phyloP scores from a whole-genome alignment of 1,284 basidiomycete genomes.

The Papiliotrema nemorosa region DNA sequence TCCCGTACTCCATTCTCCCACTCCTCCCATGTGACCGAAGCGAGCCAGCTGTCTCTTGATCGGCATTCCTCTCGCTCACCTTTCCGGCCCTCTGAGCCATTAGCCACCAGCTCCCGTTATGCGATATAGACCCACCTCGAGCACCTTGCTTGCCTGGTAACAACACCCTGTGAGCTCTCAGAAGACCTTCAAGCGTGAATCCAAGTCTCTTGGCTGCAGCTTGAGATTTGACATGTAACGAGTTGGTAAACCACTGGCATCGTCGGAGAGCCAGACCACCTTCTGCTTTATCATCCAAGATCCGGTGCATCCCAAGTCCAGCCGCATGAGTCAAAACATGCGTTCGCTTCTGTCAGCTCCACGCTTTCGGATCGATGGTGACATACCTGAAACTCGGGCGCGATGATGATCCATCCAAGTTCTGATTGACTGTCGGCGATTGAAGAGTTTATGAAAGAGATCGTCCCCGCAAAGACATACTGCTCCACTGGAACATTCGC shows the following conservation, averaged over 20 bases:
- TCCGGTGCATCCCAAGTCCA: conserved; percentile 38
- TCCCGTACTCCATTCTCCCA: conserved; percentile 34
- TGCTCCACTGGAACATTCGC: conserved; percentile 14
- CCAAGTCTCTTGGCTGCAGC: conserved; percentile 32
- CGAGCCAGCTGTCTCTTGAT: conserved; percentile 33
- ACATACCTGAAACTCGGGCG: conserved; percentile 36
- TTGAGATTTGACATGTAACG: conserved; percentile 29
- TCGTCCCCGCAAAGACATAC: conserved; percentile 36
- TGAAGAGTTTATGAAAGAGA: conserved; percentile 29
- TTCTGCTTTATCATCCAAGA: conserved; percentile 31
- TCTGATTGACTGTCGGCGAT: conserved; percentile 30
- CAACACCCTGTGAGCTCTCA: conserved; percentile 29
- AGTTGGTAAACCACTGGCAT: conserved; percentile 41
- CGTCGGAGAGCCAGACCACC: conserved; percentile 40
- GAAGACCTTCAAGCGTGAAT: conserved; percentile 31
- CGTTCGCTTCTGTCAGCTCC: conserved; percentile 12
- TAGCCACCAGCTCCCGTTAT: neutral
- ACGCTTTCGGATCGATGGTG: neutral
- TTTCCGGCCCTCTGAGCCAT: neutral
- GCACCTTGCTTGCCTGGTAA: conserved; percentile 30
- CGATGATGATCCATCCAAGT: conserved; percentile 37
- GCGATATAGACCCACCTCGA: conserved; percentile 23
- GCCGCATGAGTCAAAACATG: conserved; percentile 41
- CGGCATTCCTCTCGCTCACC: conserved; percentile 1
- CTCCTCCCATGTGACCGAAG: conserved; percentile 39